phyloP scores from a whole-genome alignment of 805 yeast species.

The Kazachstania bromeliacearum region DNA sequence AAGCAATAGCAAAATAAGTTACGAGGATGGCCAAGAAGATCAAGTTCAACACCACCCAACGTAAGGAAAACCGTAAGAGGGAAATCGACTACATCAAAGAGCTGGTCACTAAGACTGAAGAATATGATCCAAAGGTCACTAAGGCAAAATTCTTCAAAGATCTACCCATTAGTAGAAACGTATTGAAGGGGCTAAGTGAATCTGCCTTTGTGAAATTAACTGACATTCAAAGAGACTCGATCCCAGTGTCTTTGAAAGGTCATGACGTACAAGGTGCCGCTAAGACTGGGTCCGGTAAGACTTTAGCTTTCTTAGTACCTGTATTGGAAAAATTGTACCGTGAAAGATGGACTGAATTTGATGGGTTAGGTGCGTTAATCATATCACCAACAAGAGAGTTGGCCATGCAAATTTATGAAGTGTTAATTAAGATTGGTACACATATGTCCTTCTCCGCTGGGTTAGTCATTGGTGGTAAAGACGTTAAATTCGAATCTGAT shows the following conservation, averaged over 20 bases:
- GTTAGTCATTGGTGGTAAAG: conserved; percentile 88
- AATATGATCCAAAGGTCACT: conserved; percentile 37
- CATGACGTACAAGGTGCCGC: conserved; percentile 82
- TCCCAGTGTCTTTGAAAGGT: conserved; percentile 68
- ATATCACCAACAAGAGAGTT: conserved; percentile 89
- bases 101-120: conserved; percentile 44
- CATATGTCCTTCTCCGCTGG: conserved; percentile 76
- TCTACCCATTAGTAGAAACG: conserved; percentile 60
- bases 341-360: conserved; percentile 69
- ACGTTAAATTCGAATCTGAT: conserved; percentile 69
- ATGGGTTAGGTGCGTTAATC: conserved; percentile 82
- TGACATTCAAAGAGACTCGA: conserved; percentile 74
- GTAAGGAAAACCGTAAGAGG: conserved; percentile 31
- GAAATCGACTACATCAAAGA: conserved; percentile 32
- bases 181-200: conserved; percentile 63
- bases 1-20: too few relatives aligned
- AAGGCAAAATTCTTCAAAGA: conserved; percentile 53
- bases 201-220: conserved; percentile 76
- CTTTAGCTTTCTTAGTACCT: conserved; percentile 79
- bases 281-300: conserved; percentile 77
- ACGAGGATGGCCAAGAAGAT: conserved; percentile 36
- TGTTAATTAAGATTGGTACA: conserved; percentile 70
- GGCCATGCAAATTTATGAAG: conserved; percentile 87
- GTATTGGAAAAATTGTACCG: conserved; percentile 59
- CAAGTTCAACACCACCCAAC: conserved; percentile 27